Evolutionary conservation across 2,329 filamentous ascomycete species (phyloP).

Genomic region (Trichoderma afroharzianum): DNA sequence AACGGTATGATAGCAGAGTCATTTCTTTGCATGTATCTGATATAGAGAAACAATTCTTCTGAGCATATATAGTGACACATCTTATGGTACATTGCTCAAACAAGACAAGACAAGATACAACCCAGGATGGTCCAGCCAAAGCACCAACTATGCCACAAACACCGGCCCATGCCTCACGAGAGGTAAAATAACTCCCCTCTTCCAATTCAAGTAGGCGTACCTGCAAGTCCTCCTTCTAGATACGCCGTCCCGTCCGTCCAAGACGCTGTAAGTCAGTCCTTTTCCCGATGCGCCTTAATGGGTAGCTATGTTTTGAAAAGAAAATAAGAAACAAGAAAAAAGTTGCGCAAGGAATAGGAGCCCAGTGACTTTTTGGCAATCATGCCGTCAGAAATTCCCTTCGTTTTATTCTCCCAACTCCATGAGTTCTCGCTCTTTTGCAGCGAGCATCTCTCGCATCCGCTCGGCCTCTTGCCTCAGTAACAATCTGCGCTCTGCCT

Average conservation of each 20-base stretch:
- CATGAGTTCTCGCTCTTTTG: constrained; percentile 68
- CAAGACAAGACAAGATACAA: background rate
- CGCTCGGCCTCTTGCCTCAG: constrained; percentile 70
- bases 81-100: background rate
- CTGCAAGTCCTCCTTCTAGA: background rate
- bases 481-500: constrained; percentile 60
- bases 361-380: constrained; percentile 27
- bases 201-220: background rate
- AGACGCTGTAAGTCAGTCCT: background rate
- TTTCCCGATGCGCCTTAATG: background rate
- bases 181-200: background rate
- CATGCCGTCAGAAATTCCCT: constrained; percentile 5
- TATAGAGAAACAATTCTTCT: background rate
- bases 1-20: background rate
- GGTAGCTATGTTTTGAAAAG: background rate
- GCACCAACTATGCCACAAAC: background rate
- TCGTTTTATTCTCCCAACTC: constrained; percentile 29
- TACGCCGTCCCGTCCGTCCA: background rate
- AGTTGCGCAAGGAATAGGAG: constrained; percentile 8
- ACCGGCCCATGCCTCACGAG: constrained; percentile 5
- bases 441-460: constrained; percentile 69
- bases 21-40: background rate
- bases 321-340: constrained; percentile 4
- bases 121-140: background rate
- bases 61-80: background rate